Evolutionary conservation across 2,329 filamentous ascomycete species (phyloP).

Genomic region (Hypoxylon sp.): DNA sequence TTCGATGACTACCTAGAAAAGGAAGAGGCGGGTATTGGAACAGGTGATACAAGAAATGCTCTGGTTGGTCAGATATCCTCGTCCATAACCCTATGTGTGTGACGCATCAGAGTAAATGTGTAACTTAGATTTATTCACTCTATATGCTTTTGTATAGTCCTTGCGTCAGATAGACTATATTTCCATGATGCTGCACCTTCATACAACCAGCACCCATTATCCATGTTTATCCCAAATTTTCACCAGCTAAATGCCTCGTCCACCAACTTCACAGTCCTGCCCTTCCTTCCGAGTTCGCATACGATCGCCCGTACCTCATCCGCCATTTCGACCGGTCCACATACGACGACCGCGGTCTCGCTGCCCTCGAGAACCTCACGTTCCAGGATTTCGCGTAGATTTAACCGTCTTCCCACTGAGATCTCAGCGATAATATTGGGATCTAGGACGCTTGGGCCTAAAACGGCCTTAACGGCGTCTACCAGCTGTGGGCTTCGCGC

Average conservation of each 20-base stretch:
- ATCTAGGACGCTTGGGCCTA: slow-evolving; percentile 26
- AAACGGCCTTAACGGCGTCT: slow-evolving; percentile 12
- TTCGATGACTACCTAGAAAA: not conserved
- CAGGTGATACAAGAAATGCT: not conserved
- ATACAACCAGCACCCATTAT: not conserved
- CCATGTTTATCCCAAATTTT: not conserved
- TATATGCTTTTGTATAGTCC: not conserved
- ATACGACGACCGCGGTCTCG: slow-evolving; percentile 49
- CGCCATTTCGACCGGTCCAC: slow-evolving; percentile 50
- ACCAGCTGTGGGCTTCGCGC: slow-evolving; percentile 24
- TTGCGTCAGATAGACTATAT: not conserved
- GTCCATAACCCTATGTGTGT: not conserved
- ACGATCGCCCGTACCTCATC: slow-evolving; percentile 48
- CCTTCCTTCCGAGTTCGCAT: slow-evolving; percentile 42
- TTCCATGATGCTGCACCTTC: not conserved
- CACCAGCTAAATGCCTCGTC: slow-evolving; percentile 51
- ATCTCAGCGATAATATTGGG: slow-evolving; percentile 30
- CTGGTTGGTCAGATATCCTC: not conserved
- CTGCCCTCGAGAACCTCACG: slow-evolving; percentile 34
- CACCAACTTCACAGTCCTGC: slow-evolving; percentile 42
- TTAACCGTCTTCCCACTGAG: slow-evolving; percentile 33
- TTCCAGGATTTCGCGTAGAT: slow-evolving; percentile 39
- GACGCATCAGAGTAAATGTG: not conserved
- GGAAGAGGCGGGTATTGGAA: not conserved
- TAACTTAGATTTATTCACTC: not conserved